These are phyloP conservation scores for Beta corolliflora DNA, from an alignment of 179 eudicot genomes.

Conservation along the genomic window DNA sequence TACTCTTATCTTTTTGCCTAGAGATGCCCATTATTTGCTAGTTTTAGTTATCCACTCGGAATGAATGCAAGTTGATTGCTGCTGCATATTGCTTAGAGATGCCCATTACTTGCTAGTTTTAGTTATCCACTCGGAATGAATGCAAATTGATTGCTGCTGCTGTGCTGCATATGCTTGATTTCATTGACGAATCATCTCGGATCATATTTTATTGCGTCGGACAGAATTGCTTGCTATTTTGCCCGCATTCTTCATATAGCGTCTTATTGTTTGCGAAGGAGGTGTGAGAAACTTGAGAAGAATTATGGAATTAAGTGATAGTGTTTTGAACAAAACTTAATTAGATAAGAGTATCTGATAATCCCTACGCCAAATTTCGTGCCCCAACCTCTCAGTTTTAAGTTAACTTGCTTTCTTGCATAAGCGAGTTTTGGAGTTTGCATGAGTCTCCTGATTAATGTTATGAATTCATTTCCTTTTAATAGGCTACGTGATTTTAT, in stretches of 20 bases:
- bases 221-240: conserved; percentile 7
- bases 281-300: too few relatives aligned
- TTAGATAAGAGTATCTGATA: too few relatives aligned
- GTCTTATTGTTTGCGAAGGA: too few relatives aligned
- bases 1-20: neutral
- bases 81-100: conserved; percentile 9
- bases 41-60: neutral
- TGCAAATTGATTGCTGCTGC: conserved; percentile 14
- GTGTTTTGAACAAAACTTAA: too few relatives aligned
- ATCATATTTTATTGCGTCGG: conserved; percentile 5
- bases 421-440: too few relatives aligned
- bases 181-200: neutral
- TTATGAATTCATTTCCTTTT: too few relatives aligned
- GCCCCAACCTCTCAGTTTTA: too few relatives aligned
- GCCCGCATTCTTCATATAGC: neutral
- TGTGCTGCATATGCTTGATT: neutral
- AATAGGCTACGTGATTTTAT: too few relatives aligned
- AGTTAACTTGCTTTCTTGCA: too few relatives aligned
- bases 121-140: neutral
- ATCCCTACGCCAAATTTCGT: too few relatives aligned
- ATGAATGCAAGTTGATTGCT: conserved; percentile 15
- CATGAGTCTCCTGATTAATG: too few relatives aligned
- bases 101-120: conserved; percentile 18
- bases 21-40: conserved; percentile 28
- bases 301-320: too few relatives aligned